A percentile compares a stretch with the other conserved stretches of the same genome.
phyloP scores from a whole-genome alignment of 1,284 basidiomycete species.

The Ustilago loliicola region DNA sequence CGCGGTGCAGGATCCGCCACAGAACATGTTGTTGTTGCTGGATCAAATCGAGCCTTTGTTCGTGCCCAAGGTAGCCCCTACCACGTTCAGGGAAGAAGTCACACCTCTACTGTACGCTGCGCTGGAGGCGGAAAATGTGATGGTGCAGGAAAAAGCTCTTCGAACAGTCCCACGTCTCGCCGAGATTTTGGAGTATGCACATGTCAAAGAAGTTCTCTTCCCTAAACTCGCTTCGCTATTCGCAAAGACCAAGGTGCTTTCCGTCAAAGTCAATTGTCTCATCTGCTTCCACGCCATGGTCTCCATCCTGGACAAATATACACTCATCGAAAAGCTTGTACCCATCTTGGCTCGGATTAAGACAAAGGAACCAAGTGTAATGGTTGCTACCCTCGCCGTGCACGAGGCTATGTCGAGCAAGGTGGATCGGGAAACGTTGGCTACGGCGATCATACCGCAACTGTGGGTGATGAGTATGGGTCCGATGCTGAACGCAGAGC shows the following conservation, averaged over 20 bases:
- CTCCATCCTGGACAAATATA: constrained; percentile 83
- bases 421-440: constrained; percentile 93
- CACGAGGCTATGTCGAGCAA: constrained; percentile 97
- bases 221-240: constrained; percentile 65
- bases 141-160: constrained; percentile 91
- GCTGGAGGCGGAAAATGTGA: constrained; percentile 81
- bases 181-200: constrained; percentile 82
- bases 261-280: constrained; percentile 87
- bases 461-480: constrained; percentile 67
- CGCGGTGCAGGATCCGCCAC: constrained; percentile 90
- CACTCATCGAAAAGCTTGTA: constrained; percentile 93
- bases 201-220: constrained; percentile 68
- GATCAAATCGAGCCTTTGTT: constrained; percentile 86
- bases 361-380: constrained; percentile 78
- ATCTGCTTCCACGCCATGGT: constrained; percentile 92
- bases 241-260: constrained; percentile 67
- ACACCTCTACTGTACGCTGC: constrained; percentile 95
- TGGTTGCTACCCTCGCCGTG: constrained; percentile 85
- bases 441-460: constrained; percentile 74
- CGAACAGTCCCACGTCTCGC: constrained; percentile 87
- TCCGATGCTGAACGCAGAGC: constrained; percentile 81
- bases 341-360: constrained; percentile 93
- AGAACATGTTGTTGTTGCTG: constrained; percentile 77
- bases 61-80: constrained; percentile 88
- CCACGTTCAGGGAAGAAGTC: constrained; percentile 89